A percentile compares a stretch with the other conserved stretches of the same genome.
These are phyloP conservation scores for Achaetomiella virescens DNA, from an alignment of 495 filamentous ascomycete species.

Conservation along the genomic window DNA sequence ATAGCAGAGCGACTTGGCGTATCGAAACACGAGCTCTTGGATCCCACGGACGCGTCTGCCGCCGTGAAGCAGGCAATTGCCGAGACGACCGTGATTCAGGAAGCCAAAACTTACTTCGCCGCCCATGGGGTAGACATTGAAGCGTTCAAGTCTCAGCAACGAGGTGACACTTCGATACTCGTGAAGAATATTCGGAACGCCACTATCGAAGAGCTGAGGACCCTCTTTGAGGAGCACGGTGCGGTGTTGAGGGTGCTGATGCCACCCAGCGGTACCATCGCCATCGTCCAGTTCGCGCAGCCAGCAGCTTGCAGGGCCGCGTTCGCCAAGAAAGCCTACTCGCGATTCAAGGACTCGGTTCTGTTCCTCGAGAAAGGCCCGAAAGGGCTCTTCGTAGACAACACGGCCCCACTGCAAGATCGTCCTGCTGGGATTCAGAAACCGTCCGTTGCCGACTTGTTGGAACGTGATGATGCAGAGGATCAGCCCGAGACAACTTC, in stretches of 20 bases:
- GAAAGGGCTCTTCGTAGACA: constrained; percentile 63
- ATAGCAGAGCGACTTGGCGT: constrained; percentile 81
- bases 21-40: constrained; percentile 81
- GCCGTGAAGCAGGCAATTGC: constrained; percentile 95
- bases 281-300: constrained; percentile 79
- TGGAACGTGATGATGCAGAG: constrained; percentile 52
- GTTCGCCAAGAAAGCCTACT: constrained; percentile 77
- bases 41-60: constrained; percentile 88
- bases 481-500: constrained; percentile 61
- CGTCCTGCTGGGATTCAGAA: constrained; percentile 37
- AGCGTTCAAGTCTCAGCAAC: constrained; percentile 74
- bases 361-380: constrained; percentile 93
- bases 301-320: constrained; percentile 72
- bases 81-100: constrained; percentile 92
- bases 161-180: constrained; percentile 81
- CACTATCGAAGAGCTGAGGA: constrained; percentile 57
- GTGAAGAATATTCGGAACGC: constrained; percentile 94
- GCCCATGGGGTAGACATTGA: constrained; percentile 84
- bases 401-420: constrained; percentile 26
- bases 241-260: constrained; percentile 72
- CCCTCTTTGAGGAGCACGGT: constrained; percentile 66
- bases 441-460: constrained; percentile 41
- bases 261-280: constrained; percentile 87
- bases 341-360: constrained; percentile 82
- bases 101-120: constrained; percentile 85